Percentiles rank a stretch among this genome's conserved stretches.
These are phyloP conservation scores for Cornus florida DNA, from an alignment of 148 eudicot species.

Conservation along the genomic window DNA sequence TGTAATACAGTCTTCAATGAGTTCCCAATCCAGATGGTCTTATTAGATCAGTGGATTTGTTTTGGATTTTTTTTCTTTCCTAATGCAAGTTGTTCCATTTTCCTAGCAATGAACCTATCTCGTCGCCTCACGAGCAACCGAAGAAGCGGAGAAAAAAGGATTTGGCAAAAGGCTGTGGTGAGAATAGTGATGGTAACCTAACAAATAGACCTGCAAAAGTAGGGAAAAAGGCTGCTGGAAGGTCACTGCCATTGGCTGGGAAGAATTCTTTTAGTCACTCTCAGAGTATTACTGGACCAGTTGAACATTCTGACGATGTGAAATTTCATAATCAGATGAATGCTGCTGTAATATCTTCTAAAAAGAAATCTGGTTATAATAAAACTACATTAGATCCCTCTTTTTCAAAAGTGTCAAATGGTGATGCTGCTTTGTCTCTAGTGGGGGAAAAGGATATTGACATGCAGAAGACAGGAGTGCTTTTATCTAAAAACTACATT, in stretches of 20 bases:
- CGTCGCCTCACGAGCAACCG: constrained; percentile 52
- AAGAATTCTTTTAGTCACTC: constrained; percentile 37
- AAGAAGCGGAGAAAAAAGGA: constrained; percentile 85
- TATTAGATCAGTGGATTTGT: neutral
- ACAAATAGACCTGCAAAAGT: constrained; percentile 60
- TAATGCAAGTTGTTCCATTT: constrained; percentile 13
- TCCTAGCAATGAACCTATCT: constrained; percentile 55
- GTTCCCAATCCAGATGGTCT: neutral
- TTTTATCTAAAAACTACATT: constrained; percentile 33
- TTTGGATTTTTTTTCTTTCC: neutral
- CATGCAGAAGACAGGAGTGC: constrained; percentile 40
- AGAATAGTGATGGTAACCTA: constrained; percentile 36
- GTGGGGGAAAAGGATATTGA: constrained; percentile 36
- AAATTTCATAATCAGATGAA: constrained; percentile 41
- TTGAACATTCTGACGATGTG: constrained; percentile 31
- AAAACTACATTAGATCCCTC: constrained; percentile 32
- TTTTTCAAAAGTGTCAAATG: constrained; percentile 39
- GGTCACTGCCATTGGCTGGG: constrained; percentile 40
- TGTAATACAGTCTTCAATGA: neutral
- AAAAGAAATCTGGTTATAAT: constrained; percentile 46
- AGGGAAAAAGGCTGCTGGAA: constrained; percentile 55
- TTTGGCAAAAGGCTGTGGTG: constrained; percentile 44
- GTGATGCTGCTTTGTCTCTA: constrained; percentile 29
- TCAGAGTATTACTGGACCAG: constrained; percentile 39
- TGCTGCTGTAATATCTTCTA: constrained; percentile 39